Percentiles rank a stretch among this genome's conserved stretches.
phyloP scores from a whole-genome alignment of 164 flowering plant species.

The Chimonanthus praecox region DNA sequence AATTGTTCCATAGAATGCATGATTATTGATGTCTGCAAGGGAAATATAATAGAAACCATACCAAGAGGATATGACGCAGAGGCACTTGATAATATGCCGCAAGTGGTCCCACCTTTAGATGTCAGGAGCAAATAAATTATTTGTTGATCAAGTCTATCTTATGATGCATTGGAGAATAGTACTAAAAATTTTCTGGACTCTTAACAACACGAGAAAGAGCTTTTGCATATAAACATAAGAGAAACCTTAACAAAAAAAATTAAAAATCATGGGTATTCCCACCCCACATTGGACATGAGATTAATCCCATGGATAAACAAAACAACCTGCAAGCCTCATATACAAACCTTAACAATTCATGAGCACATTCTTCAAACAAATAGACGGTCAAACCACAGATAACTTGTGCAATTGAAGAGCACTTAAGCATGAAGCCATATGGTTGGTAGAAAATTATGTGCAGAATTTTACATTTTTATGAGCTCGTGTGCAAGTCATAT shows the following conservation, averaged over 20 bases:
- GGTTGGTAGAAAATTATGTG: neutral
- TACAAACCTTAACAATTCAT: neutral
- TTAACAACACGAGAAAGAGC: neutral
- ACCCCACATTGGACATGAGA: too few relatives aligned
- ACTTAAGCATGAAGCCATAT: neutral
- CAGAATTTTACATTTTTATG: neutral
- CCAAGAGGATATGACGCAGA: slow-evolving; percentile 85
- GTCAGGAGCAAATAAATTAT: slow-evolving; percentile 8
- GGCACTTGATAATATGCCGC: slow-evolving; percentile 96
- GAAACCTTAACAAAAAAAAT: neutral
- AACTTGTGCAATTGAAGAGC: neutral
- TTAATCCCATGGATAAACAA: too few relatives aligned
- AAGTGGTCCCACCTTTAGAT: slow-evolving; percentile 79
- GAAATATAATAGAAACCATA: slow-evolving; percentile 18
- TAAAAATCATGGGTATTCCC: too few relatives aligned
- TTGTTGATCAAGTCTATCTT: neutral
- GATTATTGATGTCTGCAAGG: neutral
- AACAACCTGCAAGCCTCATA: too few relatives aligned
- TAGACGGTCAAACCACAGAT: neutral
- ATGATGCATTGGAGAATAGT: neutral
- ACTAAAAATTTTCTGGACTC: neutral
- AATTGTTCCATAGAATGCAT: neutral
- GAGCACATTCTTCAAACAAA: neutral
- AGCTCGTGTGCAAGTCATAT: neutral
- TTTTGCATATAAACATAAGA: neutral